Percentiles rank a stretch among this genome's conserved stretches.
Evolutionary conservation across 805 yeast species (phyloP).

Genomic region (Metschnikowia cubensis): DNA sequence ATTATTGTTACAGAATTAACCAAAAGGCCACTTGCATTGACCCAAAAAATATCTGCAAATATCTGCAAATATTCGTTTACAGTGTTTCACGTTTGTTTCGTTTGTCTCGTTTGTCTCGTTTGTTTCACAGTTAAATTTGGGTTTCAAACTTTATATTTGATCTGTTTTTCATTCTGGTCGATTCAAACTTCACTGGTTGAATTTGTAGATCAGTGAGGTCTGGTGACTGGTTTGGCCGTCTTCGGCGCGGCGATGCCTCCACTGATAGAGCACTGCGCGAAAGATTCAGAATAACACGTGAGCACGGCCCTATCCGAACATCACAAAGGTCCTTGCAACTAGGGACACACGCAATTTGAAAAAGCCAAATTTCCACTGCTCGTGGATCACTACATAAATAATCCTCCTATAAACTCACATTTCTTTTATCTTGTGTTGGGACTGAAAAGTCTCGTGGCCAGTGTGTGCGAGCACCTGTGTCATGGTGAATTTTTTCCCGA

Average conservation of each 20-base stretch:
- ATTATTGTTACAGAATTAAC: neutral
- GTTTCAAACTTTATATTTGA: too few relatives aligned
- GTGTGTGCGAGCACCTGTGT: neutral
- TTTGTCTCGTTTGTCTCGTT: too few relatives aligned
- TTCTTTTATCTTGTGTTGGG: too few relatives aligned
- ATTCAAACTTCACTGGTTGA: too few relatives aligned
- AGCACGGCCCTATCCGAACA: neutral
- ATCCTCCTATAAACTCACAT: too few relatives aligned
- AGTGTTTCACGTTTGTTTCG: too few relatives aligned
- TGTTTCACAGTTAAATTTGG: too few relatives aligned
- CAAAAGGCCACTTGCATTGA: neutral
- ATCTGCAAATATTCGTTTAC: neutral
- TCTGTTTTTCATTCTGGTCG: too few relatives aligned
- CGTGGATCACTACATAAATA: too few relatives aligned
- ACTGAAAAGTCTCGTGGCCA: neutral
- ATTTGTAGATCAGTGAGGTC: too few relatives aligned
- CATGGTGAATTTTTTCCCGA: neutral
- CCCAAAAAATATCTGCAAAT: neutral
- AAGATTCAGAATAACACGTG: slow-evolving; percentile 4
- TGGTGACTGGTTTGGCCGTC: neutral
- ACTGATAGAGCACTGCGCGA: neutral
- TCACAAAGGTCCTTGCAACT: too few relatives aligned
- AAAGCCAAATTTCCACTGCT: neutral
- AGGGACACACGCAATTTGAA: neutral
- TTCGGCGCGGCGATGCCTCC: slow-evolving; percentile 1